These are phyloP conservation scores for Ogataea angusta DNA, from an alignment of 805 yeast species.

Conservation along the genomic window DNA sequence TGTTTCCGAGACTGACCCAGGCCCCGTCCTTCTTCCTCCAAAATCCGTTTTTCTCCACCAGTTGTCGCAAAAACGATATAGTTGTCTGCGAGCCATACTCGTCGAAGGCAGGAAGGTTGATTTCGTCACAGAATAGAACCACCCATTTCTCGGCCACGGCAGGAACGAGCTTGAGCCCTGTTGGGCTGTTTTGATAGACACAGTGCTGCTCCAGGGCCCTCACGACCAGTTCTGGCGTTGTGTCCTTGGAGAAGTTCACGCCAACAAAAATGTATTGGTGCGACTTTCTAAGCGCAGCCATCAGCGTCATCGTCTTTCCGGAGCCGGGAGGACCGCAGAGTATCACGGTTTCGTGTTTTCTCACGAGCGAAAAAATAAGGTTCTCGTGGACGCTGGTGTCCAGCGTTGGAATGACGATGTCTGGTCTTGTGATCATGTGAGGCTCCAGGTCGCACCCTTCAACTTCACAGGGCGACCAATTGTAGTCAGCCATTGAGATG, in stretches of 20 bases:
- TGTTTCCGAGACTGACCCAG: constrained; percentile 63
- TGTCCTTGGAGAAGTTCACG: constrained; percentile 80
- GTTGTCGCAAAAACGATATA: constrained; percentile 67
- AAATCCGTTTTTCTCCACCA: constrained; percentile 72
- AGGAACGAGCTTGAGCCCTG: constrained; percentile 59
- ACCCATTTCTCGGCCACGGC: constrained; percentile 61
- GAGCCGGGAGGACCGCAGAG: constrained; percentile 97
- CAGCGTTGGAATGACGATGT: constrained; percentile 68
- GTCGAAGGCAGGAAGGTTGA: constrained; percentile 76
- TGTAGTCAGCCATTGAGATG: constrained; percentile 42
- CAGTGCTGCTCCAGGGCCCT: constrained; percentile 73
- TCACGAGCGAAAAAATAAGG: constrained; percentile 53
- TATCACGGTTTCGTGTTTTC: constrained; percentile 56
- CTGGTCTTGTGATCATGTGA: constrained; percentile 57
- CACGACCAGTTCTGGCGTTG: constrained; percentile 58
- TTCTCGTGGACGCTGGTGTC: constrained; percentile 72
- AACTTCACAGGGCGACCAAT: constrained; percentile 48
- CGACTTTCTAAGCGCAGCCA: constrained; percentile 60
- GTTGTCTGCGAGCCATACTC: constrained; percentile 70
- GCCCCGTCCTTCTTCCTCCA: constrained; percentile 58
- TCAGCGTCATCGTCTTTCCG: constrained; percentile 90
- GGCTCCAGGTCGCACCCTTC: constrained; percentile 49
- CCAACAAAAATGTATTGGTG: constrained; percentile 59
- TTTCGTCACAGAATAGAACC: constrained; percentile 88
- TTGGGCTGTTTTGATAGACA: constrained; percentile 47